phyloP scores from a whole-genome alignment of 352 stramenopile species.

The Pythium biforme region DNA sequence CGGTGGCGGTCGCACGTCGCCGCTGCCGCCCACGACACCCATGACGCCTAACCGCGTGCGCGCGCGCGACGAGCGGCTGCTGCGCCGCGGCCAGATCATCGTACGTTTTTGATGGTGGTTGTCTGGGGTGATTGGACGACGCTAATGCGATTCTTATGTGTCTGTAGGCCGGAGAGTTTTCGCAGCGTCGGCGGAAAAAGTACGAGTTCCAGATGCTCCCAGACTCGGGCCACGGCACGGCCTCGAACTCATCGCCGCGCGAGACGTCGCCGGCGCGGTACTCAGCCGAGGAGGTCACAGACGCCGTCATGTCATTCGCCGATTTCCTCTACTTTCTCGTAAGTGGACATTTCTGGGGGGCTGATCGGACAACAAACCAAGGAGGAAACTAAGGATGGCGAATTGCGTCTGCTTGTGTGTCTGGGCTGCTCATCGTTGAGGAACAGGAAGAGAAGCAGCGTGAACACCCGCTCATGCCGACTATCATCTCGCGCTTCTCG shows the following conservation, averaged over 20 bases:
- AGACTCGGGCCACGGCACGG: slow-evolving; percentile 34
- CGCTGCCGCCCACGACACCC: slow-evolving; percentile 18
- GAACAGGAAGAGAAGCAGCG: slow-evolving; percentile 79
- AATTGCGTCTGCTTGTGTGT: slow-evolving; percentile 30
- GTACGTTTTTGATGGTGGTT: slow-evolving; percentile 30
- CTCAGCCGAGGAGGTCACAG: slow-evolving; percentile 67
- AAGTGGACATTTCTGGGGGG: slow-evolving; percentile 20
- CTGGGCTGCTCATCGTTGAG: slow-evolving; percentile 35
- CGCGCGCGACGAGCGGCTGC: slow-evolving; percentile 26
- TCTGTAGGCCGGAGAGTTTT: slow-evolving; percentile 26
- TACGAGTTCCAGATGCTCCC: slow-evolving; percentile 70
- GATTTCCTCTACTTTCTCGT: slow-evolving; percentile 84
- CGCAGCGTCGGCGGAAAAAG: slow-evolving; percentile 32
- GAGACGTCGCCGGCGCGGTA: slow-evolving; percentile 62
- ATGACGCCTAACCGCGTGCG: slow-evolving; percentile 30
- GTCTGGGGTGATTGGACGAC: not conserved
- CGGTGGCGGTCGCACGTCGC: slow-evolving; percentile 10
- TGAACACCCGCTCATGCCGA: slow-evolving; percentile 71
- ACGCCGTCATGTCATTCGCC: slow-evolving; percentile 80
- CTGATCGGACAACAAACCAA: not conserved
- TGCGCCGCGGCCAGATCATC: slow-evolving; percentile 28
- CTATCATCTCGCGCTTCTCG: slow-evolving; percentile 74
- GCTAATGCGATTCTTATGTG: not conserved
- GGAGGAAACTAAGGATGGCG: slow-evolving; percentile 1
- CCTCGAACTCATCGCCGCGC: slow-evolving; percentile 30